Percentiles rank a stretch among this genome's conserved stretches.
Conservation (phyloP, 139 green algal genomes). For the Raphidocelis subcapitata region DNA sequence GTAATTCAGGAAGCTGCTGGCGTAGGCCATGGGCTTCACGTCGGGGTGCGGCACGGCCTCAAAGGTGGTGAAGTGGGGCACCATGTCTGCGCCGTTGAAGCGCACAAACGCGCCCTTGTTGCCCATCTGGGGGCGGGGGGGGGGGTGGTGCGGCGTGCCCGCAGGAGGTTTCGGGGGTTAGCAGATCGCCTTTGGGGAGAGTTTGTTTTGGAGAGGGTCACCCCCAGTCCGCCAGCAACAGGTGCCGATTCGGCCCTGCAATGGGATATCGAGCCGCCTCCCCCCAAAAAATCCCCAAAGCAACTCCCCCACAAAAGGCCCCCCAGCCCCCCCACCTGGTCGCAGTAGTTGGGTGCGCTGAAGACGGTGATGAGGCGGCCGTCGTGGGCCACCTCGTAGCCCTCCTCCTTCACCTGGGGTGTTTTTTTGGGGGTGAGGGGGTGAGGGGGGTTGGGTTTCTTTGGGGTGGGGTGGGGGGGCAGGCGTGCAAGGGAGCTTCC, state of each 20-base stretch:
- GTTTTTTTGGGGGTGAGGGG: too few relatives aligned
- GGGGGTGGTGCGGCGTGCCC: neutral
- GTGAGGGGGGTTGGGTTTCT: too few relatives aligned
- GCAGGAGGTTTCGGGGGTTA: too few relatives aligned
- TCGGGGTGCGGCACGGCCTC: slow-evolving; percentile 82
- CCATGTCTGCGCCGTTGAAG: slow-evolving; percentile 91
- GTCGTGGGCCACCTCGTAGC: slow-evolving; percentile 93
- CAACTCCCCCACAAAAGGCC: neutral
- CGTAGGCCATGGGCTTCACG: slow-evolving; percentile 95
- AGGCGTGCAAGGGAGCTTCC: too few relatives aligned
- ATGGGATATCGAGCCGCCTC: too few relatives aligned
- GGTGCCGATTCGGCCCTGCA: too few relatives aligned
- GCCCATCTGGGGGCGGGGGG: too few relatives aligned
- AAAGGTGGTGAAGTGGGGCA: slow-evolving; percentile 93
- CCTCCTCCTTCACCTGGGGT: slow-evolving; percentile 90
- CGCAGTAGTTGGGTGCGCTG: slow-evolving; percentile 97
- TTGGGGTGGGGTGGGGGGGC: too few relatives aligned
- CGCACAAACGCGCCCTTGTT: slow-evolving; percentile 94
- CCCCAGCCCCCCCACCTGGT: slow-evolving; percentile 41
- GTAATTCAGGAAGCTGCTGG: slow-evolving; percentile 35
- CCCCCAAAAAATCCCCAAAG: too few relatives aligned
- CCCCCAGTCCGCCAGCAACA: too few relatives aligned
- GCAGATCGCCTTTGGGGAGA: too few relatives aligned
- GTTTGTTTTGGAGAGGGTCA: too few relatives aligned
- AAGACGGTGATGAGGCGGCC: slow-evolving; percentile 94